These are phyloP conservation scores for Penicillium turbatum DNA, from an alignment of 495 filamentous ascomycete species.

Conservation along the genomic window DNA sequence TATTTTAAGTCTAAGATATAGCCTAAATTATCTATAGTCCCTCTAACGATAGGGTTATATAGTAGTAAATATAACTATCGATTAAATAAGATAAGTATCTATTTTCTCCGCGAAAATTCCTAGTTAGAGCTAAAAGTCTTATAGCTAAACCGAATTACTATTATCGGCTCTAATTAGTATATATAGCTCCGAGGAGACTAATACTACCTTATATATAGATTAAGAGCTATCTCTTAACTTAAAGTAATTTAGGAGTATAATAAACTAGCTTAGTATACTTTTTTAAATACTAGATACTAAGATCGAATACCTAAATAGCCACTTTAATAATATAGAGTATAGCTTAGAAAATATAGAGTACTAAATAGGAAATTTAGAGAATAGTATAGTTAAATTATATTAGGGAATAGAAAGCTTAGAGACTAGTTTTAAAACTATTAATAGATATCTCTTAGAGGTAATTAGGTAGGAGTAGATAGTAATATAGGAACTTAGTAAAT, in stretches of 20 bases:
- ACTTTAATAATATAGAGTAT: neutral
- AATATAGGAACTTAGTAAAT: constrained; percentile 2
- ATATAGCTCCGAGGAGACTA: neutral
- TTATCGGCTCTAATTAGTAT: neutral
- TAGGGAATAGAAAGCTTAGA: neutral
- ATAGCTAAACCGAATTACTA: neutral
- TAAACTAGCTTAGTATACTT: neutral
- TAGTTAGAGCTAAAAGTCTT: neutral
- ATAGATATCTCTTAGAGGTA: neutral
- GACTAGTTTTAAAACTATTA: neutral
- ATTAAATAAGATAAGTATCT: neutral
- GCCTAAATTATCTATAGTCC: neutral
- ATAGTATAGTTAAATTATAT: neutral
- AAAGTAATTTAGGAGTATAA: neutral
- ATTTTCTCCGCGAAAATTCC: neutral
- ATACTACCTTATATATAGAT: neutral
- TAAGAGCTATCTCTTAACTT: neutral
- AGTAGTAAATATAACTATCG: neutral
- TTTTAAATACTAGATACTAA: neutral
- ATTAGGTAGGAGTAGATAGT: constrained; percentile 3
- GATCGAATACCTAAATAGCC: neutral
- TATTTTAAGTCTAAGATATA: neutral
- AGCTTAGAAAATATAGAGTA: neutral
- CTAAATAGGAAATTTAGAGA: too few species aligned
- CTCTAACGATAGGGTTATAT: neutral